Evolutionary conservation across 2,329 filamentous ascomycete species (phyloP).

Genomic region (Fusarium anguioides): DNA sequence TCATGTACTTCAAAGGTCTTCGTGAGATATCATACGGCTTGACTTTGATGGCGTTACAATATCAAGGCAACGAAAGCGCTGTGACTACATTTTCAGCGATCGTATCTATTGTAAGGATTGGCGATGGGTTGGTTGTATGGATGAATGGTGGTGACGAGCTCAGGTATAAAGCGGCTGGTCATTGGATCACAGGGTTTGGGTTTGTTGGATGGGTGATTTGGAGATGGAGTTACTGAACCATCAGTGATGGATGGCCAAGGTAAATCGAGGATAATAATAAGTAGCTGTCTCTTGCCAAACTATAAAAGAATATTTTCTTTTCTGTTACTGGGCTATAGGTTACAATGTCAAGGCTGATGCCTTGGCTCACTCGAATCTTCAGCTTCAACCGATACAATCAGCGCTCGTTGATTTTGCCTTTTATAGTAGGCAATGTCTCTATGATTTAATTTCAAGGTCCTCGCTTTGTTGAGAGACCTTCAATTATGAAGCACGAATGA

Average conservation of each 20-base stretch:
- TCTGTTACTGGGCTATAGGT: no score
- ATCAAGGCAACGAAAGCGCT: slow-evolving; percentile 44
- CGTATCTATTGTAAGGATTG: slow-evolving; percentile 47
- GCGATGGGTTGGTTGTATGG: slow-evolving; percentile 51
- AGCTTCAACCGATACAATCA: background rate
- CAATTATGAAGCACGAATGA: no score
- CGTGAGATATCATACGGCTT: slow-evolving; percentile 51
- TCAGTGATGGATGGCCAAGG: background rate
- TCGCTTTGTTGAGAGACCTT: no score
- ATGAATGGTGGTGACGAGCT: slow-evolving; percentile 42
- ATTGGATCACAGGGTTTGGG: slow-evolving; percentile 44
- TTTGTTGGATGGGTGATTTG: slow-evolving; percentile 45
- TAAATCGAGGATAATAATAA: background rate
- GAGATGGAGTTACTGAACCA: slow-evolving; percentile 24
- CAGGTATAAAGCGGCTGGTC: slow-evolving; percentile 39
- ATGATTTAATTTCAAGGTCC: no score
- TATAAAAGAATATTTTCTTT: background rate
- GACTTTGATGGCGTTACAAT: slow-evolving; percentile 45
- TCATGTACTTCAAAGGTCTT: slow-evolving; percentile 52
- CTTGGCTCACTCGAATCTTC: background rate
- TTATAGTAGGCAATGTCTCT: background rate
- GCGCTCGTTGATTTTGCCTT: background rate
- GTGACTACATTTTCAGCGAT: slow-evolving; percentile 47
- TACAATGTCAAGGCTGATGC: background rate
- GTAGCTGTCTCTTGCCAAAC: background rate